These are phyloP conservation scores for Mrakia blollopis DNA, from an alignment of 768 basidiomycete species.

Conservation along the genomic window DNA sequence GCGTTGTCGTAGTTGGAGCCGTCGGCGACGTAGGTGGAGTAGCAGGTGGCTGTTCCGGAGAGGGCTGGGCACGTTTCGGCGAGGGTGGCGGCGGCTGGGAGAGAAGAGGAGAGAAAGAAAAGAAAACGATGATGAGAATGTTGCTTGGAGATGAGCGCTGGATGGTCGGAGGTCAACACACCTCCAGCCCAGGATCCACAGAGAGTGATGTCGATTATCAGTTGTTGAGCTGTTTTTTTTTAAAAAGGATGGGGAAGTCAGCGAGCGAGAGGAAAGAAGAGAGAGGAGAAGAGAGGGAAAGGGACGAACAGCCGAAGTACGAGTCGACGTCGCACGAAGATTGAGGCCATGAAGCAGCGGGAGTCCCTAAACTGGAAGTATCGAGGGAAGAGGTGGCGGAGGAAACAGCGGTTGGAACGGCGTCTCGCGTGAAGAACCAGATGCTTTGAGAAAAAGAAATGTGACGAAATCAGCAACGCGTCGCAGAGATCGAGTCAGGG, in stretches of 20 bases:
- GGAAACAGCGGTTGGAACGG: conserved; percentile 32
- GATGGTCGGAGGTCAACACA: background rate
- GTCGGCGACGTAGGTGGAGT: conserved; percentile 56
- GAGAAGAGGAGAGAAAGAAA: no score
- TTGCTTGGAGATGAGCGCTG: no score
- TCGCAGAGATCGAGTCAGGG: no score
- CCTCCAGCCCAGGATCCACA: conserved; percentile 55
- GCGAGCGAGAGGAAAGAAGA: no score
- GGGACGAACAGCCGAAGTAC: conserved; percentile 38
- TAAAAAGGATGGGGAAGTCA: no score
- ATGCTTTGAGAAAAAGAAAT: conserved; percentile 46
- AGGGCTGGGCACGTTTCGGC: conserved; percentile 42
- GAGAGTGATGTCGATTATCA: conserved; percentile 61
- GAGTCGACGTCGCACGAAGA: conserved; percentile 51
- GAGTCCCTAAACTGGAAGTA: conserved; percentile 50
- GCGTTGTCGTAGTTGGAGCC: conserved; percentile 59
- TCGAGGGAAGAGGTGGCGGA: conserved; percentile 31
- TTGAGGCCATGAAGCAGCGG: conserved; percentile 63
- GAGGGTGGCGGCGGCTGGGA: conserved; percentile 49
- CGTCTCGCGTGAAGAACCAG: conserved; percentile 56
- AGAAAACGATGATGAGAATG: no score
- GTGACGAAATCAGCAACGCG: background rate
- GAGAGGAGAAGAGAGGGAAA: no score
- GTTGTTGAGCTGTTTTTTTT: conserved; percentile 34
- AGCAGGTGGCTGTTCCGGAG: conserved; percentile 52